Evolutionary conservation across 257 asterid species (phyloP), one percentile per base, ranked within the genome.

Genomic region (Avicennia marina): DNA sequence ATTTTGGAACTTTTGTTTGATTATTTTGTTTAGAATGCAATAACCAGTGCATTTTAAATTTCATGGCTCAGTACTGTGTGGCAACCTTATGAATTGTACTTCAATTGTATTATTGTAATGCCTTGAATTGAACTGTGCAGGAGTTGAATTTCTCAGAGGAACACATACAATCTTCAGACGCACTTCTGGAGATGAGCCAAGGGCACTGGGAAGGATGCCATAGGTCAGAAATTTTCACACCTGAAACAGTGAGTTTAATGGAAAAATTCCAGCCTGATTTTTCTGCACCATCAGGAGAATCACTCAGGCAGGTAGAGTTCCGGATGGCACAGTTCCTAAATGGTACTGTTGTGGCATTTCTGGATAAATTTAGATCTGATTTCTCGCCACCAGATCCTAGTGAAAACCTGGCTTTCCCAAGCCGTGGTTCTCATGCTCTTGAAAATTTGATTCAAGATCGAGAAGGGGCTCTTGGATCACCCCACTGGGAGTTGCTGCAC

Each of bases 161-260:
- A 63, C 82, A 78, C 42, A 81, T 91, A 75, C 94, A 84, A 45
- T 72, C 90, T 43, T 79, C 95, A 0, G 97, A 91, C 33, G 95
- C 89, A 15, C 79, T 88, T 15, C 41, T 63, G 39, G 97, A 88
- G 69, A 91, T 88, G 97, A 88, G 95, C 76, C 89, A 85, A 57
- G 97, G 98, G 40, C 89, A 80, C 67, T 88, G 97, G 97, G 98
- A 91, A 71, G 95, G 98, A 19, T 91, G 95, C 77, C 94, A 84
- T 47, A 74, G 83, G 21, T 77, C 90, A 2, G 95, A 89, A 51
- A 75, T 89, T 63, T 83, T 79, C 69, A 83, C 95, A 32, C 71
- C 89, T 3, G 95, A 86, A 66, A 89, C 83, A 10, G 17, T 72
- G 65, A 78, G 74, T 68, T 44, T 84, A 66, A 86, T 88, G 81